Evolutionary conservation across 1,284 basidiomycete species (phyloP).

Genomic region (Ceratobasidium sp.): DNA sequence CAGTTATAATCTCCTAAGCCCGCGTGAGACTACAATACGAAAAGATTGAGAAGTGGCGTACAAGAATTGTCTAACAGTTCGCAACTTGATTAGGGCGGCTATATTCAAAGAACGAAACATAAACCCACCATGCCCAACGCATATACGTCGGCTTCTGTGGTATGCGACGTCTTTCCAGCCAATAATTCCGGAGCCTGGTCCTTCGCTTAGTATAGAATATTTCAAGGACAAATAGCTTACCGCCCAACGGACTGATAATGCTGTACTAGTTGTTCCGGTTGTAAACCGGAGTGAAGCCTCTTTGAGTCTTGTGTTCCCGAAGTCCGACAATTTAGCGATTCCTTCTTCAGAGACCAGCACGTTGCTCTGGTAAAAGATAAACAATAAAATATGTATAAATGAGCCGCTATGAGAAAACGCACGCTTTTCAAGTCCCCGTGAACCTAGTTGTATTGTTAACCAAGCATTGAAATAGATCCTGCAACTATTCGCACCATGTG

Average conservation of each 20-base stretch:
- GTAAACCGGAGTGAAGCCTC: constrained; percentile 1
- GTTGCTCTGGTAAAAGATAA: background rate
- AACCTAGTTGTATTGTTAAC: background rate
- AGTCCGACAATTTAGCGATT: constrained; percentile 6
- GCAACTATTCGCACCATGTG: background rate
- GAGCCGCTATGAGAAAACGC: background rate
- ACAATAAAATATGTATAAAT: background rate
- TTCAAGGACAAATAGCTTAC: background rate
- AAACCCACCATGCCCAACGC: constrained; percentile 18
- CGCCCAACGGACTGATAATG: constrained; percentile 14
- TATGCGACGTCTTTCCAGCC: background rate
- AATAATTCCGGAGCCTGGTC: constrained; percentile 12
- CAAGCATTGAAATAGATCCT: background rate
- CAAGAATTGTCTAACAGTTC: constrained; percentile 8
- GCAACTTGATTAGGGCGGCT: background rate
- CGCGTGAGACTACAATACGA: background rate
- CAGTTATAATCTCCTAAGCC: constrained; percentile 13
- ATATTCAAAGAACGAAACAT: too few relatives aligned
- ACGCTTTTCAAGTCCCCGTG: constrained; percentile 29
- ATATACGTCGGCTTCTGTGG: constrained; percentile 8
- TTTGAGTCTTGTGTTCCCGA: constrained; percentile 8
- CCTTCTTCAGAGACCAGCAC: constrained; percentile 19
- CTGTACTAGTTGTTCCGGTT: too few relatives aligned
- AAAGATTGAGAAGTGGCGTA: background rate
- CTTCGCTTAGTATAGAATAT: background rate